Percentiles rank a stretch among this genome's conserved stretches.
phyloP scores from a whole-genome alignment of 176 grass and related monocot species.

The Tillandsia leiboldiana region DNA sequence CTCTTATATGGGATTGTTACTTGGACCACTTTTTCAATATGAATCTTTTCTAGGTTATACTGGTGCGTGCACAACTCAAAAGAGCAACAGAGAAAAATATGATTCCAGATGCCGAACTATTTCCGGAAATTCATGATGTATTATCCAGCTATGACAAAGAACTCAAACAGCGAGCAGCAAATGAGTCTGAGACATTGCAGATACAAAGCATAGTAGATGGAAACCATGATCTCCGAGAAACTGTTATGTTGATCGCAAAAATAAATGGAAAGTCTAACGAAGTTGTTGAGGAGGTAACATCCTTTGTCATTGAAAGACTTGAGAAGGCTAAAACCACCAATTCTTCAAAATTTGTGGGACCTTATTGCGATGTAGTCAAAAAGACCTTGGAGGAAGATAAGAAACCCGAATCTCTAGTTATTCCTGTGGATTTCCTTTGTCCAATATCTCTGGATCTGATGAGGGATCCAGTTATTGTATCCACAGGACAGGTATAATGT shows the following conservation, averaged over 20 bases:
- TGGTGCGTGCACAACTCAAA: conserved; percentile 71
- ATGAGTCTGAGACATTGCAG: conserved; percentile 25
- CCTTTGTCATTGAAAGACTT: conserved; percentile 38
- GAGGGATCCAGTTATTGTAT: conserved; percentile 92
- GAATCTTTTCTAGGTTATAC: conserved; percentile 54
- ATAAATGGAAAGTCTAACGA: conserved; percentile 42
- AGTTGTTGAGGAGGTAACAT: conserved; percentile 37
- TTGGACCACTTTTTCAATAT: not conserved
- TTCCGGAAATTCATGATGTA: conserved; percentile 63
- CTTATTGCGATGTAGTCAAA: conserved; percentile 22
- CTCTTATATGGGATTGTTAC: not conserved
- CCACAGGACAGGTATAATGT: conserved; percentile 79
- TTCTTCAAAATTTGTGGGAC: conserved; percentile 17
- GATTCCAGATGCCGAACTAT: conserved; percentile 42
- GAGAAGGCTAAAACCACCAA: conserved; percentile 23
- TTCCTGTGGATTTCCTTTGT: conserved; percentile 87
- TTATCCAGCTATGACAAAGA: conserved; percentile 29
- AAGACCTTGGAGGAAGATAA: conserved; percentile 33
- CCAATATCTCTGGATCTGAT: conserved; percentile 92
- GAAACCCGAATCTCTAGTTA: conserved; percentile 39
- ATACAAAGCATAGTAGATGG: conserved; percentile 23
- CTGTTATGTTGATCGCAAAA: conserved; percentile 47
- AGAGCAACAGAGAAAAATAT: conserved; percentile 76
- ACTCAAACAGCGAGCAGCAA: conserved; percentile 21
- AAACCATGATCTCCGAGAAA: conserved; percentile 41